A percentile compares a stretch with the other conserved stretches of the same genome.
Evolutionary conservation across 2,329 filamentous ascomycete genomes (phyloP).

Genomic region (Neofusicoccum sp.): DNA sequence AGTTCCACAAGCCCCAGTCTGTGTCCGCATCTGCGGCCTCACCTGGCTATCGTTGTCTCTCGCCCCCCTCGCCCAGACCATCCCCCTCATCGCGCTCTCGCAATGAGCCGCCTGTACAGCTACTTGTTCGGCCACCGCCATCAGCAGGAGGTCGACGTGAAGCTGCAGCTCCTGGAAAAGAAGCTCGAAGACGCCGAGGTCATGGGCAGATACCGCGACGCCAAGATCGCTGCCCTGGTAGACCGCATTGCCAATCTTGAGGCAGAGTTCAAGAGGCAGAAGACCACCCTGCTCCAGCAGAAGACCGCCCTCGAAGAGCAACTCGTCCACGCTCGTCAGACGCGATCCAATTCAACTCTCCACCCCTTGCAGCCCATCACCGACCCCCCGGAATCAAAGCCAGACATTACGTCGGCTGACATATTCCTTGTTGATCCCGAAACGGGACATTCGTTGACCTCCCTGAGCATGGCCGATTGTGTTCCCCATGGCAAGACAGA

Average conservation of each 20-base stretch:
- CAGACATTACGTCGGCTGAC: not conserved
- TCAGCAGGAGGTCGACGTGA: constrained; percentile 1
- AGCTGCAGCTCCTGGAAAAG: constrained; percentile 9
- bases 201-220: constrained; percentile 16
- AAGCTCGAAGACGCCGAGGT: constrained; percentile 24
- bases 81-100: not conserved
- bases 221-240: constrained; percentile 32
- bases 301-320: constrained; percentile 41
- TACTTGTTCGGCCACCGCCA: constrained; percentile 11
- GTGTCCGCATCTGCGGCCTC: not conserved
- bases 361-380: constrained; percentile 15
- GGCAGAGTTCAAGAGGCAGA: constrained; percentile 19
- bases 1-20: not conserved
- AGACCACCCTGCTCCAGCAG: constrained; percentile 25
- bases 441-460: not conserved
- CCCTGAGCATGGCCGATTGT: not conserved
- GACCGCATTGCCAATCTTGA: constrained; percentile 23
- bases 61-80: not conserved
- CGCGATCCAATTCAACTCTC: not conserved
- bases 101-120: constrained; percentile 13
- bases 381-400: not conserved
- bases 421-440: not conserved
- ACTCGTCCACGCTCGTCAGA: constrained; percentile 30
- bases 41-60: not conserved
- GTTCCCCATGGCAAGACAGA: not conserved